Conservation (phyloP, 345 rosid species). For the Excoecaria cochinchinensis region DNA sequence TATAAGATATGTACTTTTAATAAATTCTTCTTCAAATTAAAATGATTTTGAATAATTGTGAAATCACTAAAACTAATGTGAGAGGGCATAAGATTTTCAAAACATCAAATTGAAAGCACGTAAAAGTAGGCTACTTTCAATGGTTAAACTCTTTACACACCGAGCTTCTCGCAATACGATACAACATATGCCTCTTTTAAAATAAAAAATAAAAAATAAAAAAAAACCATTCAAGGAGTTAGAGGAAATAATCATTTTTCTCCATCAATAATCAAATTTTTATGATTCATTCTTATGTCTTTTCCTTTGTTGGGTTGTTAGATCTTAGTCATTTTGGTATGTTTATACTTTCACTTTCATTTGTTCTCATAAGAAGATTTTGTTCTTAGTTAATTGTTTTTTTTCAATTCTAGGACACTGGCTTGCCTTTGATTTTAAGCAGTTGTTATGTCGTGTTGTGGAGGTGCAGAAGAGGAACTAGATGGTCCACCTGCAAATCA, state of each 20-base stretch:
- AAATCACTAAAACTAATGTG: too few relatives aligned
- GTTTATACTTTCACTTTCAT: neutral
- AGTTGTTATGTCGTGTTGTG: slow-evolving; percentile 76
- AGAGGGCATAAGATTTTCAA: too few relatives aligned
- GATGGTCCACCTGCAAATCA: slow-evolving; percentile 59
- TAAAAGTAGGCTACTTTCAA: slow-evolving; percentile 8
- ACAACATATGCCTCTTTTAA: neutral
- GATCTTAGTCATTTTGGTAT: neutral
- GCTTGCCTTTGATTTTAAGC: too few relatives aligned
- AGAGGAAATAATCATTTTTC: neutral
- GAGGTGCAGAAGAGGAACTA: slow-evolving; percentile 82
- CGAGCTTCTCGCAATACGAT: slow-evolving; percentile 23
- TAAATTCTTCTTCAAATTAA: too few relatives aligned
- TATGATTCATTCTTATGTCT: neutral
- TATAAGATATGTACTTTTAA: too few relatives aligned
- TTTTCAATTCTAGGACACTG: slow-evolving; percentile 7
- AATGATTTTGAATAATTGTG: too few relatives aligned
- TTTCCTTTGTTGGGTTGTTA: neutral
- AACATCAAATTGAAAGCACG: slow-evolving; percentile 14
- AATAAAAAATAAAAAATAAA: neutral
- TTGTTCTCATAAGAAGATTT: too few relatives aligned
- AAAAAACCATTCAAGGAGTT: too few relatives aligned
- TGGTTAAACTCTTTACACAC: slow-evolving; percentile 5
- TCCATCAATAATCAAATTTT: neutral
- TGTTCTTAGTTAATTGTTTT: neutral